phyloP scores from a whole-genome alignment of 2,329 filamentous ascomycete species.

The Ilyonectria sp. region DNA sequence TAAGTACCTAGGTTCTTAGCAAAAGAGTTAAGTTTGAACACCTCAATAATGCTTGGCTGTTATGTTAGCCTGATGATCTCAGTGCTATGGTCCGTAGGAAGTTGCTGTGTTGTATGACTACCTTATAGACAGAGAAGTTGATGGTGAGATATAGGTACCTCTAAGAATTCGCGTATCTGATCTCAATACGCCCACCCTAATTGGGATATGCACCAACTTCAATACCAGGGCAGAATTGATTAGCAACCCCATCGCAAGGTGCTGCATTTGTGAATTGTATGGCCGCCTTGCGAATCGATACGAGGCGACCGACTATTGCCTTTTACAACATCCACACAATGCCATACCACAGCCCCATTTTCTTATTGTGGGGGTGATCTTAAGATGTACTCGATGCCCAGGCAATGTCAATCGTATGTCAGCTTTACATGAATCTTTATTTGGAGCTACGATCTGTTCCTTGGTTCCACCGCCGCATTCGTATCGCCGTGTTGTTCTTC shows the following conservation, averaged over 20 bases:
- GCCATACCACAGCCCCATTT: neutral
- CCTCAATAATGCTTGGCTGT: too few relatives aligned
- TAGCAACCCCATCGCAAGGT: too few relatives aligned
- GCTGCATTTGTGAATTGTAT: slow-evolving; percentile 5
- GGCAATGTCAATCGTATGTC: neutral
- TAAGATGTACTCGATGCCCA: neutral
- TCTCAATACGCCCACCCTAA: neutral
- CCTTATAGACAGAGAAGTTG: too few relatives aligned
- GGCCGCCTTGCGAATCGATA: neutral
- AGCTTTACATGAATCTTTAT: neutral
- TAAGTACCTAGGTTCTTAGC: too few relatives aligned
- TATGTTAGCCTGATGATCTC: too few relatives aligned
- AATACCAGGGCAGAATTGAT: neutral
- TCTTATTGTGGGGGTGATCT: neutral
- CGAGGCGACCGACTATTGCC: neutral
- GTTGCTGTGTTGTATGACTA: too few relatives aligned
- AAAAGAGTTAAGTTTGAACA: too few relatives aligned
- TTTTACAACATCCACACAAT: neutral
- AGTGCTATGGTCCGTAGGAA: too few relatives aligned
- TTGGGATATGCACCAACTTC: neutral
- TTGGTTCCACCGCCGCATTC: neutral
- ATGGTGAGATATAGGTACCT: too few relatives aligned
- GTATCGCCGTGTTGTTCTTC: too few relatives aligned
- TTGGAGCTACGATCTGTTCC: neutral
- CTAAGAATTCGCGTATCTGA: too few relatives aligned